These are phyloP conservation scores for Alternaria viburni DNA, from an alignment of 2,329 filamentous ascomycete genomes.

Conservation along the genomic window DNA sequence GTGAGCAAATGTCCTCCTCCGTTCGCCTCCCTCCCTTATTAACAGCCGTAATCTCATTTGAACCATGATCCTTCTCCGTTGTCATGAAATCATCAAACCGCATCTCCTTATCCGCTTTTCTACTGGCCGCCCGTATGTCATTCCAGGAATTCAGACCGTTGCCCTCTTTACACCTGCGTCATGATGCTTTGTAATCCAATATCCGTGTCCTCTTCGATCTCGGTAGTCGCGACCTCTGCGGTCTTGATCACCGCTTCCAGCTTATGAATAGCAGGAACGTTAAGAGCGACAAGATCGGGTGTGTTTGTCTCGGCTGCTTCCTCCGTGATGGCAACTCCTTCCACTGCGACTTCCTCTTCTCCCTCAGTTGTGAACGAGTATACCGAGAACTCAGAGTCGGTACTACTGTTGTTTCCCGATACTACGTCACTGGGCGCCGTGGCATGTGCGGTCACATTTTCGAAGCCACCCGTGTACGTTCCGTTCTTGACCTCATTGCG, in stretches of 20 bases:
- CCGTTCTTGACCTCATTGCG: conserved; percentile 28
- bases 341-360: conserved; percentile 53
- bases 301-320: conserved; percentile 59
- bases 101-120: not conserved
- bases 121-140: not conserved
- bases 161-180: conserved; percentile 30
- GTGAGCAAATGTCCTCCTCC: not conserved
- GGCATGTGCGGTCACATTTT: conserved; percentile 2
- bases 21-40: not conserved
- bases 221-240: not conserved
- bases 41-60: not conserved
- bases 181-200: conserved; percentile 31
- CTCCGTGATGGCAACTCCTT: conserved; percentile 63
- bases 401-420: conserved; percentile 5
- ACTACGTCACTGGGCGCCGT: not conserved
- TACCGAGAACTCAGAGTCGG: conserved; percentile 27
- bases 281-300: conserved; percentile 39
- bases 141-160: not conserved
- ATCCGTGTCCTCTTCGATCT: conserved; percentile 6
- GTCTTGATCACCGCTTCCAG: not conserved
- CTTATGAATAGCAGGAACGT: conserved; percentile 5
- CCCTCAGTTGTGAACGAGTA: conserved; percentile 37
- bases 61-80: not conserved
- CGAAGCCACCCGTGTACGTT: conserved; percentile 21
- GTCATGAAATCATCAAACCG: not conserved